Base-by-base conservation (phyloP, 352 stramenopile genomes). In the Globisporangium spiculum region DNA sequence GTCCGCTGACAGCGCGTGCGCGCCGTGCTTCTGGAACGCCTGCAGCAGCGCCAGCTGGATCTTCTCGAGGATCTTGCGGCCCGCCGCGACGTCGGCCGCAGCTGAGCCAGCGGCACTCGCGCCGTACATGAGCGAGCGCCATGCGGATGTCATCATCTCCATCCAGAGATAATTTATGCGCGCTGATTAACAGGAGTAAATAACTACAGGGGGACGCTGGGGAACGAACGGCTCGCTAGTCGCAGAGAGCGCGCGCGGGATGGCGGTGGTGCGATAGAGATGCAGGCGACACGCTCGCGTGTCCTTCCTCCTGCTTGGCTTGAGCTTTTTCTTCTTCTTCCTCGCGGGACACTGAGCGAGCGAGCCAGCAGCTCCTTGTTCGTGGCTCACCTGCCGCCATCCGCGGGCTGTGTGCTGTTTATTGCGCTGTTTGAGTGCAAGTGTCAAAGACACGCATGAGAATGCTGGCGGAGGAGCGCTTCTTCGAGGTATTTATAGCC, bases 41-140 rank as follows among this genome's bases (percentile, higher is more conserved):
- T 75, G 59, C 8, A 75, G 65, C 60, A 92, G 75, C 60, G 81
- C 63, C 10, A 67, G 52, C 56, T 90, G 80, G 68, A 92, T 88
- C 24, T 68, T 54, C 32, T 83, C 76, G 34, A 92, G 79, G 61
- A 83, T 71, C 52, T 75, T 75, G 58, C 73, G 65, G 12, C 80
- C 78, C 1, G 60, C 63, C 3, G 32, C 68, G 30, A 79, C n/a
- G 55, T 84, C 71, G 32, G 75, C 71, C 5, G 58, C 59, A 2
- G 50, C 26, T 1, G 54, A 58, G 12, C 24, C 26, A 36, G 65
- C 3, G 20, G 12, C 30, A 0, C n/a, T 32, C 26, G 46, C 38
- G 24, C 73, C 65, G 38, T 79, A 74, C 14, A 75, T 67, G 26
- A 88, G 74, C 56, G 75, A 75, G 59, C 70, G 77, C 80, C 77